Base-by-base conservation (phyloP, 139 green algal species). In the Ettlia oleoabundans region DNA sequence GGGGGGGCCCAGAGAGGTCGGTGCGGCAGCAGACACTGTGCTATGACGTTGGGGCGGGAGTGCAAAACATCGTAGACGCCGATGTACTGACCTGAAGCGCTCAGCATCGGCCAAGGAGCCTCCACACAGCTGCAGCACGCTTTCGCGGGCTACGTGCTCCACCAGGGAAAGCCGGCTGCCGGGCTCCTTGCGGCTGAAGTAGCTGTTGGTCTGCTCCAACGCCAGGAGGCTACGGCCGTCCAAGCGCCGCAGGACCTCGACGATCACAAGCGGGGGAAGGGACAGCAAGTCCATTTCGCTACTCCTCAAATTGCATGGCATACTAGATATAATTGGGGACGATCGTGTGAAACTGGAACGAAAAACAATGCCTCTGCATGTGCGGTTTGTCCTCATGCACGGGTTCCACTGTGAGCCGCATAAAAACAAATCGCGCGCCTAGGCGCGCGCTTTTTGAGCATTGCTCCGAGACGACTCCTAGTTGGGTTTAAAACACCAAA, bases 41-140 rank as follows among this genome's bases (percentile, higher is more conserved):
- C n/a, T n/a, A 58, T 58, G 47, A 58, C 13, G 13, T 58, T 24
- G n/a, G n/a, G 47, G 47, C 47, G 47, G 47, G 15, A 15, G 47
- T 15, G 47, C 47, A 58, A 58, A 65, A n/a, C 55, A 65, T 22
- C 55, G 15, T 15, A 65, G 30, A 22, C 55, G 55, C 18, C 55
- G 15, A n/a, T 42, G 30, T 26, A 35, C 73, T 24, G 41, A 88
- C 84, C 78, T 88, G 51, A 88, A 85, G 33, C 84, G 66, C 32
- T 75, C n/a, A 1, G 84, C 78, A 18, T 81, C 69, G 26, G 41
- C 26, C 22, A 40, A 30, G 30, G 73, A 69, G 6, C 68, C 71
- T 10, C 38, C 19, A n/a, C 61, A 74, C 3, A 38, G 69, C 8
- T 32, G 33, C 5, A 85, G 43, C 15, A 82, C 30, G 19, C 18